Conservation (phyloP, 2,329 filamentous ascomycete genomes). For the Fusarium sp. region DNA sequence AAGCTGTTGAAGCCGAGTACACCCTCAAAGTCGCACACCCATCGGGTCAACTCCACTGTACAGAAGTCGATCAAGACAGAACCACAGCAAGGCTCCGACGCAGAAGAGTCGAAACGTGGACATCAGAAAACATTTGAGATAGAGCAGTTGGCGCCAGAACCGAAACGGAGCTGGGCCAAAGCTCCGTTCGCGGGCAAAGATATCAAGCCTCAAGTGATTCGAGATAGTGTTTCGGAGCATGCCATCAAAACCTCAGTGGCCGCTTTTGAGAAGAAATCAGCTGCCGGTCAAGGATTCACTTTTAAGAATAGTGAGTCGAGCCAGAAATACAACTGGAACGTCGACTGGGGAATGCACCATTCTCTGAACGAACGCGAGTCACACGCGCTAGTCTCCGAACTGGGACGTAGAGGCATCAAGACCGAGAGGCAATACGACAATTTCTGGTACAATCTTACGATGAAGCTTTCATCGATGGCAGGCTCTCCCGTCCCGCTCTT, state of each 20-base stretch:
- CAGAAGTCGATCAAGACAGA: neutral
- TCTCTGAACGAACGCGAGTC: slow-evolving; percentile 13
- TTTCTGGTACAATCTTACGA: slow-evolving; percentile 46
- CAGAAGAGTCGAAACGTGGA: slow-evolving; percentile 8
- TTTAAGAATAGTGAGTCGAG: neutral
- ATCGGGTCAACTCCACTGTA: neutral
- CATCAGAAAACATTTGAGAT: slow-evolving; percentile 16
- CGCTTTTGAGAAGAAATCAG: slow-evolving; percentile 36
- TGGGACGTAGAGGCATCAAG: slow-evolving; percentile 32
- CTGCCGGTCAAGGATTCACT: slow-evolving; percentile 25
- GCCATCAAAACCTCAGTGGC: slow-evolving; percentile 43
- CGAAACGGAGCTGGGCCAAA: slow-evolving; percentile 10
- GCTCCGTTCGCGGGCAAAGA: slow-evolving; percentile 11
- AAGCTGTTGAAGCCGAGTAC: neutral
- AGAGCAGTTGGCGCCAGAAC: slow-evolving; percentile 1
- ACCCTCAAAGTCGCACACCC: neutral
- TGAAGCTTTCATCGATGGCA: slow-evolving; percentile 35
- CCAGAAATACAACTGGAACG: slow-evolving; percentile 30
- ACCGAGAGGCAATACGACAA: slow-evolving; percentile 33
- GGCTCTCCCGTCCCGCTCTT: slow-evolving; percentile 44
- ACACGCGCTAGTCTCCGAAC: slow-evolving; percentile 29
- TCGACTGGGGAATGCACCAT: slow-evolving; percentile 27
- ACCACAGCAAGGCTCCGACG: neutral
- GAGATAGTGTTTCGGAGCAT: slow-evolving; percentile 44
- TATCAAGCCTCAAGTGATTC: slow-evolving; percentile 36